phyloP scores from a whole-genome alignment of 768 basidiomycete genomes.

The Russula vinacea region DNA sequence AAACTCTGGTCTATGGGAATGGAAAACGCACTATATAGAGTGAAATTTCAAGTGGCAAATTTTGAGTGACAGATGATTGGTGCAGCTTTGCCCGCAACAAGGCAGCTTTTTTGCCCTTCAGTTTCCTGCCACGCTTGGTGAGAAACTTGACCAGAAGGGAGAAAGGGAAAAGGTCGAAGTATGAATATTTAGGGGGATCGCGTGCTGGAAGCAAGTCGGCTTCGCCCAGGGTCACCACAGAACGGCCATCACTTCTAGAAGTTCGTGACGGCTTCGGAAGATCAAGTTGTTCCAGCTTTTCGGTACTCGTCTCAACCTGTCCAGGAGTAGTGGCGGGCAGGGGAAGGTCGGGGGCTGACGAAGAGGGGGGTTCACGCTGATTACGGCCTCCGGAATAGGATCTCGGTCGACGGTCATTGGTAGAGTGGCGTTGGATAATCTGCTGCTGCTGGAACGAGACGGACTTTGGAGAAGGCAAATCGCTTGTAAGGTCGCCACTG shows the following conservation, averaged over 20 bases:
- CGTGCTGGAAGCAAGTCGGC: conserved; percentile 55
- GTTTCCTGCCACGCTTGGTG: conserved; percentile 45
- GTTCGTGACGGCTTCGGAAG: conserved; percentile 17
- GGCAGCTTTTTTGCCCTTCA: conserved; percentile 64
- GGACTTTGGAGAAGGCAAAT: conserved; percentile 7
- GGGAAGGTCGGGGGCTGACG: conserved; percentile 23
- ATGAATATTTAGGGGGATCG: conserved; percentile 55
- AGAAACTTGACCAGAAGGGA: conserved; percentile 52
- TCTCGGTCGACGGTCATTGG: neutral
- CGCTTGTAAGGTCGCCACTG: conserved; percentile 33
- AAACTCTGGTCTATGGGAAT: neutral
- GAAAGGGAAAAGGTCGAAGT: conserved; percentile 69
- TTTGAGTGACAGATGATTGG: conserved; percentile 47
- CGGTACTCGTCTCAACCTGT: neutral
- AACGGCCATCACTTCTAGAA: conserved; percentile 13
- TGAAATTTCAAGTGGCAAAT: conserved; percentile 66
- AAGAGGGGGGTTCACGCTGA: neutral
- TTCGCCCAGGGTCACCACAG: conserved; percentile 32
- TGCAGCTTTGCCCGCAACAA: conserved; percentile 50
- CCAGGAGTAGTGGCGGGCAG: conserved; percentile 23
- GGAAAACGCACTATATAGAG: conserved; percentile 53
- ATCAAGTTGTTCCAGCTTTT: conserved; percentile 18
- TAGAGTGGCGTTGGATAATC: neutral
- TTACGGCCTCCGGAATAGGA: conserved; percentile 4
- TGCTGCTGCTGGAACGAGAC: neutral